Base-by-base conservation (phyloP, 225 moss, liverwort and hornwort species). In the Ulota crispa region DNA sequence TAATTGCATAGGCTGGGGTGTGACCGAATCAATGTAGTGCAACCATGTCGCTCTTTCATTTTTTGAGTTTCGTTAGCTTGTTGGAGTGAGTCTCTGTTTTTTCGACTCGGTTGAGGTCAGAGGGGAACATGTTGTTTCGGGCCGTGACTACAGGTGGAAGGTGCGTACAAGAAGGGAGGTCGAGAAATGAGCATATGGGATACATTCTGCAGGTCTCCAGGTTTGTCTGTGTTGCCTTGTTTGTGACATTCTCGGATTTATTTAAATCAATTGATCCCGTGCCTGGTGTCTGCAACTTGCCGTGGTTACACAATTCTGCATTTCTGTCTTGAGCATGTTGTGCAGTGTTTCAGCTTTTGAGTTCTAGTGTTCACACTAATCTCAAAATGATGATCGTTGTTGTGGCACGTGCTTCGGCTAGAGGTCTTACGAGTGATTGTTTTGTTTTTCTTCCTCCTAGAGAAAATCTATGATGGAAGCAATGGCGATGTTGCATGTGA, bases 171-270 rank as follows among this genome's bases (percentile, higher is more conserved):
- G 0, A 93, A 93, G 32, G 92, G 93, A 18, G 93, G 94, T 47
- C 92, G 92, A 64, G 92, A 92, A 20, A 69, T 59, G 43, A 93
- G 89, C 75, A 83, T 98, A 28, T 95, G 93, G 95, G 95, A 98
- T 76, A 87, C 75, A 30, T 98, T 95, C 77, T 80, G 90, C 68
- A 75, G 85, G 43, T 87, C 37, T 56, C 81, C 92, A 75, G 93
- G 97, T 81, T 67, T 72, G 37, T 81, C 27, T 15, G 16, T 20
- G 20, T 67, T 75, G 9, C 42, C 30, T 23, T 83, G 64, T 66
- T 60, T 21, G n/a, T 76, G 64, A 37, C 66, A 37, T 37, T 77
- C 80, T 69, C 59, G 9, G 32, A 10, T 80, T n/a, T n/a, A n/a
- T n/a, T n/a, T 37, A 45, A 76, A 15, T 74, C 70, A 4, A 45